Evolutionary conservation across 2,329 filamentous ascomycete genomes (phyloP).

Genomic region (Diaporthe ampelina): DNA sequence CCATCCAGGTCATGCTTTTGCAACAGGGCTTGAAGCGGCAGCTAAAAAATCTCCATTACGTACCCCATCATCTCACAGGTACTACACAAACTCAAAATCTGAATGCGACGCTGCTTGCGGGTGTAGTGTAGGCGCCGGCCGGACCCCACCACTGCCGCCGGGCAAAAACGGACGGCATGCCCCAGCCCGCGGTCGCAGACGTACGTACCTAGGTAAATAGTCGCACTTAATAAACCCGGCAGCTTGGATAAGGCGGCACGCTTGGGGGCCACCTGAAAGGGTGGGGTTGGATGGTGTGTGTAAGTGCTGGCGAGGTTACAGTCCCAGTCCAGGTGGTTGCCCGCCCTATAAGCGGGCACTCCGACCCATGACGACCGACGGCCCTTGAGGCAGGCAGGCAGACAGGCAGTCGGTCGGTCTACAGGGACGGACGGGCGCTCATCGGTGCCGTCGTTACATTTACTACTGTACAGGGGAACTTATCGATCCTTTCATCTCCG

Average conservation of each 20-base stretch:
- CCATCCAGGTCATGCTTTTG: neutral
- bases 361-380: neutral
- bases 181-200: neutral
- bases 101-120: conserved; percentile 7
- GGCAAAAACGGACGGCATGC: neutral
- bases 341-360: neutral
- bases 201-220: too few species aligned
- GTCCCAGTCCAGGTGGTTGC: neutral
- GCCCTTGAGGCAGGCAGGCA: neutral
- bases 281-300: neutral
- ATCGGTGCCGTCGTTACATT: neutral
- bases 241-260: conserved; percentile 7
- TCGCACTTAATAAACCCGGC: neutral
- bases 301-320: conserved; percentile 19
- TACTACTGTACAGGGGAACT: neutral
- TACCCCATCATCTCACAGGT: neutral
- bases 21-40: neutral
- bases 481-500: neutral
- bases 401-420: neutral
- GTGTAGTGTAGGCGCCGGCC: conserved; percentile 4
- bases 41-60: neutral
- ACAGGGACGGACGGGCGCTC: neutral
- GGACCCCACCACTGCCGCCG: conserved; percentile 4
- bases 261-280: neutral
- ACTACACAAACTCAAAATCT: neutral